phyloP scores from a whole-genome alignment of 2,329 filamentous ascomycete species.

The Neocatenulostroma microsporum region DNA sequence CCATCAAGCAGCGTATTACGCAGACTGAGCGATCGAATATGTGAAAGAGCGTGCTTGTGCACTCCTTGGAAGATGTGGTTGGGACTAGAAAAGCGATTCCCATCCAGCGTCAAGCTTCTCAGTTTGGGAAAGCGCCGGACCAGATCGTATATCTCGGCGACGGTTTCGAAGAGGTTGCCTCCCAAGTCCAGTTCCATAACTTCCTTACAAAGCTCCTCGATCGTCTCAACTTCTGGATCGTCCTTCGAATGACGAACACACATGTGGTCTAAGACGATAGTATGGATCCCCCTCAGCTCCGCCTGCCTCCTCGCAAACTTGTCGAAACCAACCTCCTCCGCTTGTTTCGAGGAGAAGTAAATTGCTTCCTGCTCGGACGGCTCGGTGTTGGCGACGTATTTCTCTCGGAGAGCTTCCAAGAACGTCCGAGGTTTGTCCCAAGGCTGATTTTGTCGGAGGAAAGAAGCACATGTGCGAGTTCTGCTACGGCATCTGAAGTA shows the following conservation, averaged over 20 bases:
- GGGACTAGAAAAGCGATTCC: slow-evolving; percentile 56
- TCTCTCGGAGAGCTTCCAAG: slow-evolving; percentile 68
- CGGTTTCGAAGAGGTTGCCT: slow-evolving; percentile 66
- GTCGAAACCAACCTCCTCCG: slow-evolving; percentile 90
- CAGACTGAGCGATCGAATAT: slow-evolving; percentile 33
- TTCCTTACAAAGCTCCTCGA: slow-evolving; percentile 50
- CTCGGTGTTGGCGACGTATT: slow-evolving; percentile 59
- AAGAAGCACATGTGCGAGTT: slow-evolving; percentile 68
- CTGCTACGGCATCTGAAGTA: slow-evolving; percentile 71
- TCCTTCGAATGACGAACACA: slow-evolving; percentile 45
- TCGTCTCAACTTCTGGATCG: slow-evolving; percentile 33
- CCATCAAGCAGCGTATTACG: slow-evolving; percentile 41
- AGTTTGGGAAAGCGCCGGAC: slow-evolving; percentile 62
- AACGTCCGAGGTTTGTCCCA: slow-evolving; percentile 64
- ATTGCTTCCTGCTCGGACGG: slow-evolving; percentile 50
- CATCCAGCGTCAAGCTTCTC: slow-evolving; percentile 36
- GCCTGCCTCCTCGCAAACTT: slow-evolving; percentile 79
- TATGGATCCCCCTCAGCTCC: slow-evolving; percentile 65
- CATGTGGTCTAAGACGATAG: slow-evolving; percentile 74
- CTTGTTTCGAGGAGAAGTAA: slow-evolving; percentile 70
- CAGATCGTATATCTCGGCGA: slow-evolving; percentile 61
- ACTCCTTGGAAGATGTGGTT: not conserved
- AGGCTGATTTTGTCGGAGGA: slow-evolving; percentile 69
- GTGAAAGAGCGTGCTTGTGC: not conserved
- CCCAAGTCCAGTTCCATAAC: slow-evolving; percentile 73